Base-by-base conservation (phyloP, 2,329 filamentous ascomycete genomes). In the Chrysosporium queenslandicum region DNA sequence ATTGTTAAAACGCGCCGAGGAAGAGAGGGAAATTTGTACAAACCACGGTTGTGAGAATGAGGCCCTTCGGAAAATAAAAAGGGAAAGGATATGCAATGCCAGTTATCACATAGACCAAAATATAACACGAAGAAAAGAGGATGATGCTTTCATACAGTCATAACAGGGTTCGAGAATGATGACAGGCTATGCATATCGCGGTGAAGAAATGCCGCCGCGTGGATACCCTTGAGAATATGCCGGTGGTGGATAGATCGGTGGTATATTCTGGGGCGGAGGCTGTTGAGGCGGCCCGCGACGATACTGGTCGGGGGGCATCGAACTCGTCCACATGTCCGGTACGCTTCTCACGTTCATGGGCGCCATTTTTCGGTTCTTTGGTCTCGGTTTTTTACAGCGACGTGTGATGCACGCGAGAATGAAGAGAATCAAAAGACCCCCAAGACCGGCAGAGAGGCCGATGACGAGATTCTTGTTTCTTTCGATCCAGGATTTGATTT, bases 381-480 rank as follows among this genome's bases (percentile, higher is more conserved):
- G 53, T 48, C 65, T 63, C 37, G 72, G 67, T 34, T 74, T 69
- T 36, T 76, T 71, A 60, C 75, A 81, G 41, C 77, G 77, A 59
- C 75, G 76, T 55, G 76, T 70, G 60, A 83, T 76, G 69, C 88
- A 95, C 63, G 77, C 77, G 9, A 83, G 58, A 47, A 96, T 71
- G 30, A 77, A 75, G 42, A 95, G 66, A 16, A 94, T 63, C 4
- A 94, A 61, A 4, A 96, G 73, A 5, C 78, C 80, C 45, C 88
- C 91, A 14, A 94, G 74, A 9, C 81, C 85, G 43, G 75, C 74
- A 4, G 78, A 80, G 9, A 97, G 73, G 21, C 86, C 89, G 58
- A 97, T 95, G 58, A 94, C 85, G 56, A 97, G 79, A 49, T 79
- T 72, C 68, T 86, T 86, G 72, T 97, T 83, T 58, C 82, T 71